Conservation (phyloP, 345 rosid species). For the Microcos paniculata region DNA sequence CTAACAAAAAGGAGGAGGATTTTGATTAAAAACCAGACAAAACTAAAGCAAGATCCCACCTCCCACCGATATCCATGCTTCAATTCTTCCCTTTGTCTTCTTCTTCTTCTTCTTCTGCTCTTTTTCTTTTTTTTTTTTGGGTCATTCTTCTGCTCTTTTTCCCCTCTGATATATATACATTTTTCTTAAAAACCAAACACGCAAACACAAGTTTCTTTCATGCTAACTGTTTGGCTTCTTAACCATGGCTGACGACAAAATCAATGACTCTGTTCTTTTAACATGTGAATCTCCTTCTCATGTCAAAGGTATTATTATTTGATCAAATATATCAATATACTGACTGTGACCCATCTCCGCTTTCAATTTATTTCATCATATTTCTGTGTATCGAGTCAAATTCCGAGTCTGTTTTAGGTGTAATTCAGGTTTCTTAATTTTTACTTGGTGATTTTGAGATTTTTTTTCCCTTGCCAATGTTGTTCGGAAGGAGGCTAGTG, state of each 20-base stretch:
- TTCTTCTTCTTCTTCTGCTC: background rate
- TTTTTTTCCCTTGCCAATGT: background rate
- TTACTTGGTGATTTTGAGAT: background rate
- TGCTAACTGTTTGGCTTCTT: background rate
- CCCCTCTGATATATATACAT: background rate
- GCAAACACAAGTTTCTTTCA: background rate
- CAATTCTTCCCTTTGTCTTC: background rate
- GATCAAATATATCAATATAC: background rate
- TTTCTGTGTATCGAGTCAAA: background rate
- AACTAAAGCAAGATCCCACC: background rate
- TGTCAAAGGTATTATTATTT: background rate
- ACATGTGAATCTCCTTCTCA: background rate
- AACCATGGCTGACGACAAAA: background rate
- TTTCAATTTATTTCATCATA: background rate
- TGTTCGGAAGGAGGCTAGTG: background rate
- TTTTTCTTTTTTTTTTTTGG: no score
- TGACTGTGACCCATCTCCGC: background rate
- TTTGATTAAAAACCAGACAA: slow-evolving; percentile 9
- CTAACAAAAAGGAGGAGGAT: slow-evolving; percentile 7
- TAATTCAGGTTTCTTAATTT: background rate
- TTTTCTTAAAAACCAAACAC: background rate
- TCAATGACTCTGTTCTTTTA: background rate
- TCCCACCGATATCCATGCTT: slow-evolving; percentile 6
- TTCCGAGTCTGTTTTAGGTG: background rate
- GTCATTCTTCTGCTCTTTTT: no score